Conservation (phyloP, 2,329 filamentous ascomycete genomes). For the Elsinoe batatas region DNA sequence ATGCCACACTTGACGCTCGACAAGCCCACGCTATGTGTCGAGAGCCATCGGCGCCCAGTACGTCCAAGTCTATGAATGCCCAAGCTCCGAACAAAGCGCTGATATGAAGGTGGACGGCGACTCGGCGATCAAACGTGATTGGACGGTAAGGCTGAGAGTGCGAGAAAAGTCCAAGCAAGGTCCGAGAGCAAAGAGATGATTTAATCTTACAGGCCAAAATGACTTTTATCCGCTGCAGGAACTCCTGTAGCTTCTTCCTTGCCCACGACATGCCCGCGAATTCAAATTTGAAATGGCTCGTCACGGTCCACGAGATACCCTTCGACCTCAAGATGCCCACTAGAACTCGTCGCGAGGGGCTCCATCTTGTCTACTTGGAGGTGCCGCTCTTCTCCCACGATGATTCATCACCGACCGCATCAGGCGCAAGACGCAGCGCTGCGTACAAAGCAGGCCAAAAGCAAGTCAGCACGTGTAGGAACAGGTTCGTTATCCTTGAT, state of each 20-base stretch:
- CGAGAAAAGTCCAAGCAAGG: constrained; percentile 2
- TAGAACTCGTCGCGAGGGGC: too few relatives aligned
- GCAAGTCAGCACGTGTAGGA: too few relatives aligned
- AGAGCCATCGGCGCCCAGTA: neutral
- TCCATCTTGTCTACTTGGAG: too few relatives aligned
- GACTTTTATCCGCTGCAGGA: neutral
- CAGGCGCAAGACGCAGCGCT: too few relatives aligned
- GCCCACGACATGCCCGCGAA: neutral
- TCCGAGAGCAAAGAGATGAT: neutral
- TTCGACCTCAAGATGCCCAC: too few relatives aligned
- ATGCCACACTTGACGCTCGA: neutral
- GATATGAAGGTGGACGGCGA: neutral
- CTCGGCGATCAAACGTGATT: neutral
- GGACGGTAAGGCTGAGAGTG: neutral
- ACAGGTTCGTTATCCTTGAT: too few relatives aligned
- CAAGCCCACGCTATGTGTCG: neutral
- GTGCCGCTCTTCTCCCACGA: too few relatives aligned
- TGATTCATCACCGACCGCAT: too few relatives aligned
- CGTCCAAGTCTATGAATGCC: neutral
- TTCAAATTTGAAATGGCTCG: too few relatives aligned
- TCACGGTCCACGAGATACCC: too few relatives aligned
- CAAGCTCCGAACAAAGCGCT: neutral
- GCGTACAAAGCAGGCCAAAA: too few relatives aligned
- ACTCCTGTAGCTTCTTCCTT: neutral
- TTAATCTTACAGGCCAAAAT: too few relatives aligned